phyloP scores from a whole-genome alignment of 2,329 filamentous ascomycete genomes.

The Beauveria rudraprayagi region DNA sequence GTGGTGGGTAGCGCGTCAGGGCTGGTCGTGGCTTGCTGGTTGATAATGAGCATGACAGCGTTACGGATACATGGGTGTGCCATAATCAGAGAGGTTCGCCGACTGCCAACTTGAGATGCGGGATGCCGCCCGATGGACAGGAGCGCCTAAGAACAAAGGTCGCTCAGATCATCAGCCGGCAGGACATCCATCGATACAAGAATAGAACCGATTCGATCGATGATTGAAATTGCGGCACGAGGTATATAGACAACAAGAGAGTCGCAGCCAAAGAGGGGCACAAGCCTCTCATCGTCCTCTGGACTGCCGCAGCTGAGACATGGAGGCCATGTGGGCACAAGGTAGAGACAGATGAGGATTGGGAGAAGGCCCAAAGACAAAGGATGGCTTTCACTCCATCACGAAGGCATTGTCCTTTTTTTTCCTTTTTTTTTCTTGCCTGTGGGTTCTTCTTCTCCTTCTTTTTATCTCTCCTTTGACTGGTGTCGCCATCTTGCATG shows the following conservation, averaged over 20 bases:
- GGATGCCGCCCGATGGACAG: not conserved
- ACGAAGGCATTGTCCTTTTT: not conserved
- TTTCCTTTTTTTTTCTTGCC: not conserved
- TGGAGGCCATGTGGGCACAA: constrained; percentile 1
- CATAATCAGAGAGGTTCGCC: not conserved
- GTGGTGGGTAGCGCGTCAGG: not conserved
- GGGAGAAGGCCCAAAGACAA: not conserved
- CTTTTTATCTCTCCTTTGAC: not conserved
- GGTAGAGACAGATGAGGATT: not conserved
- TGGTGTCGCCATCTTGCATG: not conserved
- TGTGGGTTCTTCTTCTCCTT: not conserved
- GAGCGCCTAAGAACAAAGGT: not conserved
- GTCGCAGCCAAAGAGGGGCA: not conserved
- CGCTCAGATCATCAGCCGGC: not conserved
- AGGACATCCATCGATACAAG: not conserved
- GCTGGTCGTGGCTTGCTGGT: not conserved
- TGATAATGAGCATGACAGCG: not conserved
- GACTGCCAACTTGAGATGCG: not conserved
- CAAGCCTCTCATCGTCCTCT: not conserved
- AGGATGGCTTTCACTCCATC: not conserved
- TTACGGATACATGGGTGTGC: not conserved
- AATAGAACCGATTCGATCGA: not conserved
- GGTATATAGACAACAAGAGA: not conserved
- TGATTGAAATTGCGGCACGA: not conserved
- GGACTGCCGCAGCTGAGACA: not conserved